Base-by-base conservation (phyloP, 306 rosid species). In the Prunus dulcis region DNA sequence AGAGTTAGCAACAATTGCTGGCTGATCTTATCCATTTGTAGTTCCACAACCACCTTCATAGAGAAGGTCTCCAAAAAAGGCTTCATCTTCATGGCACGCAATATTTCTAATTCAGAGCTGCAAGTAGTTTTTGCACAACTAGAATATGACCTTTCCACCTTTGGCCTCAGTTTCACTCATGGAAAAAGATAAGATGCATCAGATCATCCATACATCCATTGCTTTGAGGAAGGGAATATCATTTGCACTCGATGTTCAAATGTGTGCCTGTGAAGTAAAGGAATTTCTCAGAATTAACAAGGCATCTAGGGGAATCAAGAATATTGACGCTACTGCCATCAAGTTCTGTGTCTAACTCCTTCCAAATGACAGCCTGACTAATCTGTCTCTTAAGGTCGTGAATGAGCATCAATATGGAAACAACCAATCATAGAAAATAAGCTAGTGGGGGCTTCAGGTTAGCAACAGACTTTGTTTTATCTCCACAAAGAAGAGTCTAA, bases 61-160 rank as follows among this genome's bases (percentile, higher is more conserved):
- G 84, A 96, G 91, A 81, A 92, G 99, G 84, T 96, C 88, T 53
- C 98, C 98, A 78, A 96, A 96, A 65, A 96, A 89, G 73, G 99
- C 96, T 87, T 96, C 99, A 62, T 96, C 99, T 77, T 96, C 98
- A 76, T 96, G 96, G 84, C 93, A 87, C 51, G 82, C 82, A 55
- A 84, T 82, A 89, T 73, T 91, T 96, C 98, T 69, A 81, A 82
- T 79, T 96, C 99, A 34, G 89, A 74, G 76, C 81, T 74, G 78
- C 96, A 83, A 79, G 82, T 78, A 80, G 83, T 86, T 88, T 96
- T 96, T 45, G 88, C 93, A 86, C 87, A 86, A 72, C 83, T 89
- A 79, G 98, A 92, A 77, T 79, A 80, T 45, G 93, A 88, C 77
- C 93, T 82, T 86, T 96, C 99, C 80, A 89, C 81, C 80, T 96